These are phyloP conservation scores for Malbranchea zuffiana DNA, from an alignment of 2,329 filamentous ascomycete species.

Conservation along the genomic window DNA sequence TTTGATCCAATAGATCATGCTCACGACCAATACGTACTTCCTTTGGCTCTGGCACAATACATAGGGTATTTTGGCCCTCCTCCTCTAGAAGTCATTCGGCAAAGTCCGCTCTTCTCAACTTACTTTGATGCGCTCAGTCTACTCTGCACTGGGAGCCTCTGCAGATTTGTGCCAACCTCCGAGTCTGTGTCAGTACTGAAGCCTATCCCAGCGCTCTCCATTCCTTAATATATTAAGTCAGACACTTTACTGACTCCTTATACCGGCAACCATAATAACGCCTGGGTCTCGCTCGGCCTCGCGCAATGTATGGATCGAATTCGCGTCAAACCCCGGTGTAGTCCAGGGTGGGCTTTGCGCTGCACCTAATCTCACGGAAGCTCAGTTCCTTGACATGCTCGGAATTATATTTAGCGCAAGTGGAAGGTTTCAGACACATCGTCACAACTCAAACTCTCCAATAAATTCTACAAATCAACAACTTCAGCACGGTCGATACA, in stretches of 20 bases:
- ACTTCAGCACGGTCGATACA: slow-evolving; percentile 1
- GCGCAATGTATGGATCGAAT: slow-evolving; percentile 4
- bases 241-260: too few relatives aligned
- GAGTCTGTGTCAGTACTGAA: too few relatives aligned
- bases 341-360: slow-evolving; percentile 2
- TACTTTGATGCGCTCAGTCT: too few relatives aligned
- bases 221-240: too few relatives aligned
- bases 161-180: too few relatives aligned
- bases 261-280: too few relatives aligned
- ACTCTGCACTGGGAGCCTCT: too few relatives aligned
- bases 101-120: too few relatives aligned
- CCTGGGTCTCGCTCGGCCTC: background rate
- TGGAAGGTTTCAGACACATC: background rate
- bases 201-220: too few relatives aligned
- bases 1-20: slow-evolving; percentile 18
- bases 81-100: slow-evolving; percentile 17
- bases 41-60: slow-evolving; percentile 21
- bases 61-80: slow-evolving; percentile 21
- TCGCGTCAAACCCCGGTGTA: background rate
- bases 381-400: slow-evolving; percentile 2
- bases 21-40: slow-evolving; percentile 20
- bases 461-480: background rate
- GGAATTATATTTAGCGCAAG: background rate
- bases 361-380: background rate
- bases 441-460: background rate